Percentiles rank a stretch among this genome's conserved stretches.
Conservation (phyloP, 2,329 filamentous ascomycete genomes). For the Lachnum nothofagi region DNA sequence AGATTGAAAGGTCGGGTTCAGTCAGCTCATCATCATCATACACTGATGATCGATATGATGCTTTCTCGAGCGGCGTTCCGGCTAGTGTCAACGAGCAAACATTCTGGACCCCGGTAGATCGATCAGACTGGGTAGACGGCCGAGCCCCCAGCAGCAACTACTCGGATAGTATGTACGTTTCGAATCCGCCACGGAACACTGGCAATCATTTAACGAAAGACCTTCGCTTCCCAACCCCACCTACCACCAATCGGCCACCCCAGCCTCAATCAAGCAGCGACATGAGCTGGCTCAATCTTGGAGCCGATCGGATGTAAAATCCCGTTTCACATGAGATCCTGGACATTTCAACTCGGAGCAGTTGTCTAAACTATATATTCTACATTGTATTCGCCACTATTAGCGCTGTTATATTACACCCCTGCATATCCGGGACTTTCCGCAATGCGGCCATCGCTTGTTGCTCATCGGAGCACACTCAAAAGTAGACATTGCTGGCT, state of each 20-base stretch:
- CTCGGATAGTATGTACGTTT: slow-evolving; percentile 41
- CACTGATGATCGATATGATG: slow-evolving; percentile 34
- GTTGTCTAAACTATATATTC: not conserved
- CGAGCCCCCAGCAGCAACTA: slow-evolving; percentile 51
- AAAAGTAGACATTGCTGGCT: slow-evolving; percentile 1
- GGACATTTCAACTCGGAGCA: not conserved
- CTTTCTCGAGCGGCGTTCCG: slow-evolving; percentile 61
- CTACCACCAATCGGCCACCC: slow-evolving; percentile 10
- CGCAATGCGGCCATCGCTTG: not conserved
- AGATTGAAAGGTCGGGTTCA: slow-evolving; percentile 55
- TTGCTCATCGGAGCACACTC: not conserved
- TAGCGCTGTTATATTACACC: not conserved
- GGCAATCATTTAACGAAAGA: slow-evolving; percentile 22
- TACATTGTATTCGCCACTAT: slow-evolving; percentile 1
- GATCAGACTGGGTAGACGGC: slow-evolving; percentile 45
- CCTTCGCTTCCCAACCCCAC: slow-evolving; percentile 18
- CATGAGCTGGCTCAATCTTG: slow-evolving; percentile 78
- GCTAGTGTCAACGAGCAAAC: slow-evolving; percentile 45
- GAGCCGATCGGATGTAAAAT: slow-evolving; percentile 31
- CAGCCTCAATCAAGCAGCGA: slow-evolving; percentile 44
- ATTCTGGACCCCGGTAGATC: slow-evolving; percentile 25
- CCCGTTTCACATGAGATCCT: slow-evolving; percentile 1
- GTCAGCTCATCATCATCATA: slow-evolving; percentile 29
- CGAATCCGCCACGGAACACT: slow-evolving; percentile 35
- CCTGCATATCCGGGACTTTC: slow-evolving; percentile 3